Base-by-base conservation (phyloP, 2,329 filamentous ascomycete genomes). In the Diatrype stigma region DNA sequence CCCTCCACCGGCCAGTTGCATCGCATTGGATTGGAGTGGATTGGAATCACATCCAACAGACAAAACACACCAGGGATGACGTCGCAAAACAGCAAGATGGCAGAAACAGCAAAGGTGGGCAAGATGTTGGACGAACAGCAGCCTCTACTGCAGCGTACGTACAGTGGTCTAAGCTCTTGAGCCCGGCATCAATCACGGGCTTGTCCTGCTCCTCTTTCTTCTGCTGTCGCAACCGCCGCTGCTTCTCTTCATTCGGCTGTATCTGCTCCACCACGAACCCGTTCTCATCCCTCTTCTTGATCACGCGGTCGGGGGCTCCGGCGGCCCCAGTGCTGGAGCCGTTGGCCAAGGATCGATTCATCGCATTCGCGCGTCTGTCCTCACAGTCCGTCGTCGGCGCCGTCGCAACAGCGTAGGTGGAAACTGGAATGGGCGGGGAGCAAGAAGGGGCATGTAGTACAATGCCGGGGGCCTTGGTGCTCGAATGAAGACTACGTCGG, bases 161-260 rank as follows among this genome's bases (percentile, higher is more conserved):
- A 86, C 88, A 92, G 68, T 92, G 88, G 73, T 95, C 83, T 51
- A 91, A 74, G 67, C 87, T 90, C 68, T 82, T 84, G 67, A 96
- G 74, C 46, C 92, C 92, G 49, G 92, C 92, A 68, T 92, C 87
- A 42, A 76, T 71, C 19, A 71, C 70, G 38, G 58, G 53, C 23
- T 52, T 51, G 52, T 44, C 35, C 28, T 54, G 64, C 59, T 55
- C 64, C 52, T 44, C 56, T 44, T 45, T 61, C 45, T 58, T 62
- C 54, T 51, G 62, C 45, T 60, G 59, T 44, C 50, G 53, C 40
- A 44, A 44, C 22, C 40, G 12, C 22, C 17, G 26, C 34, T 37
- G 16, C 19, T 47, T 23, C 17, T 37, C 35, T 32, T 54, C 60
- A 11, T 56, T 55, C n/a, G 65, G 66, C 0, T 57, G 57, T 7